Evolutionary conservation across 331 rosid species (phyloP), one percentile per base, ranked within the genome.

Genomic region (Cucumis variabilis): DNA sequence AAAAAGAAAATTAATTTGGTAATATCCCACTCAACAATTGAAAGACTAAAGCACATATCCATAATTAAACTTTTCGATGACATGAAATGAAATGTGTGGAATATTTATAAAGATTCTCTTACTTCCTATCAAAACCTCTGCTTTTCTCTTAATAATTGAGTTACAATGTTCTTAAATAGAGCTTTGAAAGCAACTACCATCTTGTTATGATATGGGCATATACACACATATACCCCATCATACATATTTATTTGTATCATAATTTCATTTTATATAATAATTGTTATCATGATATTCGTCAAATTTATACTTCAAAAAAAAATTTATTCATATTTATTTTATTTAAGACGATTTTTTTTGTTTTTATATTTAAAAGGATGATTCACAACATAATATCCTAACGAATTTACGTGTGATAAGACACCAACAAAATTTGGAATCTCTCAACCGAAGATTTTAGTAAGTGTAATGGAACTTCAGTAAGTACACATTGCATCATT

Each of bases 141-240:
- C 83, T 79, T 79, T 78, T 79, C 13, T 48, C 82, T 44, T 23
- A 76, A 76, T 76, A 76, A 76, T 76, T 76, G 82, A 23, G 50
- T 48, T 46, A n/a, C 21, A 14, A 79, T 51, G 67, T 51, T 79
- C 67, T 9, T 79, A n/a, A 79, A 79, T 5, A 79, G 66, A 25
- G 7, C 7, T 50, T 78, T 50, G 83, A 78, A 78, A 78, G 66
- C 66, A 48, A 78, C 83, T 0, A 51, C 82, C 83, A 78, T 25
- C 24, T 78, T 51, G 15, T 0, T 78, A 14, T 78, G 13, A 77
- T 48, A 48, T 48, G 19, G 41, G 13, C 46, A 28, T n/a, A 30
- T 0, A 7, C 51, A 75, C 23, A 76, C 8, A n/a, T 23, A 46
- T 33, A 33, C 1, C 37, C 37, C 3, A 33, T 21, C 44, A 37